These are phyloP conservation scores for Antarctomyces pellizariae DNA, from an alignment of 495 filamentous ascomycete genomes.

Conservation along the genomic window DNA sequence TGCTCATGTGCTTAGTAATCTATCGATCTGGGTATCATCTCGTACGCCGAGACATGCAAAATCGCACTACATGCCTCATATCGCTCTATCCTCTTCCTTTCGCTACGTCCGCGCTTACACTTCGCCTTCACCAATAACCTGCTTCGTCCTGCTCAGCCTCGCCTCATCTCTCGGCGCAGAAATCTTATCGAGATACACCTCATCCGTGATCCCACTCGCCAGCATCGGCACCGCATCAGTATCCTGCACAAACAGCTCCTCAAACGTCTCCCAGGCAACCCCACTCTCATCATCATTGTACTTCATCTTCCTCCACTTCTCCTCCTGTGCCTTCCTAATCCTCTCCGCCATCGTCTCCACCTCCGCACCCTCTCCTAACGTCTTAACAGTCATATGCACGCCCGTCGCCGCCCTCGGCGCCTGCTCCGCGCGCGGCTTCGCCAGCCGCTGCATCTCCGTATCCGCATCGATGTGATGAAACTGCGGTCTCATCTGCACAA, in stretches of 20 bases:
- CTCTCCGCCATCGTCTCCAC: conserved; percentile 26
- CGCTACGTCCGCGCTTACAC: too few relatives aligned
- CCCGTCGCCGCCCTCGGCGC: conserved; percentile 18
- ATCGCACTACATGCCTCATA: too few relatives aligned
- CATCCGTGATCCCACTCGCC: conserved; percentile 1
- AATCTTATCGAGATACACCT: conserved; percentile 34
- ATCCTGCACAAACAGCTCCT: conserved; percentile 34
- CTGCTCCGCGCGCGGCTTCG: conserved; percentile 18
- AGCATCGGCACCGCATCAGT: conserved; percentile 11
- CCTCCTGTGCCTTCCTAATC: conserved; percentile 34
- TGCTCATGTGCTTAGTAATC: too few relatives aligned
- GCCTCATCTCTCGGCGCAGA: conserved; percentile 24
- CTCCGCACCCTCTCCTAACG: conserved; percentile 23
- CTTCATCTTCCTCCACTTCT: conserved; percentile 37
- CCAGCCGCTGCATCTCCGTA: conserved; percentile 23
- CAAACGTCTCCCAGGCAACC: conserved; percentile 36
- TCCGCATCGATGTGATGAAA: conserved; percentile 53
- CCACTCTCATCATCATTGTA: conserved; percentile 47
- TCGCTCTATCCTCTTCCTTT: too few relatives aligned
- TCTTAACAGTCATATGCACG: conserved; percentile 45
- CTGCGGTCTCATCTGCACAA: conserved; percentile 52
- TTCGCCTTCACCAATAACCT: too few relatives aligned
- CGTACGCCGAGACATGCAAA: too few relatives aligned
- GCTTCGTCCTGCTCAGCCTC: conserved; percentile 21
- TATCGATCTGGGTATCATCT: too few relatives aligned